Evolutionary conservation across 257 asterid genomes (phyloP), one percentile per base, ranked within the genome.

Genomic region (Asclepias syriaca): DNA sequence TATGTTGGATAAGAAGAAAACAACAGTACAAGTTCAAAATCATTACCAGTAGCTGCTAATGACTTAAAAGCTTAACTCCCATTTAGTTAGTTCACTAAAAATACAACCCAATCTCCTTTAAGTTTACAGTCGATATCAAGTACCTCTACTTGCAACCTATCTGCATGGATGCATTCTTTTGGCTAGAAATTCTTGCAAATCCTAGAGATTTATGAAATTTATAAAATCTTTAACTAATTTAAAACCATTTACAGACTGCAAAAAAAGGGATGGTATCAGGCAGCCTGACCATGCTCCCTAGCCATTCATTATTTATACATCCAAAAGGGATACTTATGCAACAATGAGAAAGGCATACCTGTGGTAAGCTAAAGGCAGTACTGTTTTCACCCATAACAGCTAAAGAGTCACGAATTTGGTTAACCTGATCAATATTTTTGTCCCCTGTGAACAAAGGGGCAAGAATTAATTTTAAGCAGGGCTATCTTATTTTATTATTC

Each of bases 361-460:
- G 99, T 37, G 99, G 98, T 70, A 95, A 84, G 90, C 99, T 90
- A 79, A 90, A 95, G 80, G 98, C 98, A 12, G 99, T 95, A 84
- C 96, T 95, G 59, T 90, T 92, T 61, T 86, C 92, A 29, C 99
- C 99, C 99, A 95, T 92, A 80, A 88, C 79, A 65, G 96, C 96
- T 82, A 95, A 84, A 75, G 98, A 95, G 34, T 95, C 97, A 14
- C 99, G 99, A 70, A 95, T 95, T 87, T 85, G 96, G 82, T 95
- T 95, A 64, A 95, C 92, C 97, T 95, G 92, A 75, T 87, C 92
- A 21, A 95, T 95, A 80, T 92, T 87, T 79, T 75, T 87, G 88
- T 95, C 84, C 59, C 93, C 99, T 95, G 94, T 79, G 74, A 53
- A 81, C 29, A 81, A 79, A 24, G 6, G 69, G 74, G 74, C 61